phyloP scores from a whole-genome alignment of 2,329 filamentous ascomycete genomes.

The Zymoseptoria brevis region DNA sequence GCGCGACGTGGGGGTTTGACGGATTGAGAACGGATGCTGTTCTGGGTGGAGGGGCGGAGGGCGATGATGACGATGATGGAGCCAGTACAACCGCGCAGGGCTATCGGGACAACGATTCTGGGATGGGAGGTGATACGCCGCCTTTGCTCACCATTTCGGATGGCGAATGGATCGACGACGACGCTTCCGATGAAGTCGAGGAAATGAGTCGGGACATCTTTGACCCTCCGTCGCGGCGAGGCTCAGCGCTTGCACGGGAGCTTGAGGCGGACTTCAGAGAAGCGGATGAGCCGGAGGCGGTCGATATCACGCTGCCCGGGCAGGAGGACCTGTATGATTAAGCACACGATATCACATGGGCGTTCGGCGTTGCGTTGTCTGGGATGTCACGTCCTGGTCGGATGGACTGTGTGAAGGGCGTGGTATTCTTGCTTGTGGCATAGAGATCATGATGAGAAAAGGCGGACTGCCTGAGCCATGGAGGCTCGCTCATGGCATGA shows the following conservation, averaged over 20 bases:
- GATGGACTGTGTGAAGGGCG: too few relatives aligned
- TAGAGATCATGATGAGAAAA: too few relatives aligned
- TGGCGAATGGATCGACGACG: background rate
- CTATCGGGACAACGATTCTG: background rate
- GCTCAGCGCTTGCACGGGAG: background rate
- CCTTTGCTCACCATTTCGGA: background rate
- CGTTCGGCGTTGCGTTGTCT: background rate
- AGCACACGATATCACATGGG: background rate
- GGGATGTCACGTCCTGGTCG: too few relatives aligned
- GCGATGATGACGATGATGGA: conserved; percentile 1
- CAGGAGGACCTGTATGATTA: background rate
- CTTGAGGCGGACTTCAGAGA: background rate
- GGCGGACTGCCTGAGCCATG: too few relatives aligned
- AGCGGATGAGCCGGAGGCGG: background rate
- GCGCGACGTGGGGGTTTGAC: background rate
- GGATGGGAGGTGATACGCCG: background rate
- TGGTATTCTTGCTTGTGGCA: too few relatives aligned
- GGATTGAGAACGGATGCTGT: background rate
- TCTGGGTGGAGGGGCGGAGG: background rate
- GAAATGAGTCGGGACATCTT: background rate
- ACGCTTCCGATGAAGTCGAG: background rate
- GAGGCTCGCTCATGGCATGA: too few relatives aligned
- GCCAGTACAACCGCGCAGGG: background rate
- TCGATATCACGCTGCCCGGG: background rate
- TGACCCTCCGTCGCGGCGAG: background rate